phyloP scores from a whole-genome alignment of 345 rosid species.

The Syzygium aqueum region DNA sequence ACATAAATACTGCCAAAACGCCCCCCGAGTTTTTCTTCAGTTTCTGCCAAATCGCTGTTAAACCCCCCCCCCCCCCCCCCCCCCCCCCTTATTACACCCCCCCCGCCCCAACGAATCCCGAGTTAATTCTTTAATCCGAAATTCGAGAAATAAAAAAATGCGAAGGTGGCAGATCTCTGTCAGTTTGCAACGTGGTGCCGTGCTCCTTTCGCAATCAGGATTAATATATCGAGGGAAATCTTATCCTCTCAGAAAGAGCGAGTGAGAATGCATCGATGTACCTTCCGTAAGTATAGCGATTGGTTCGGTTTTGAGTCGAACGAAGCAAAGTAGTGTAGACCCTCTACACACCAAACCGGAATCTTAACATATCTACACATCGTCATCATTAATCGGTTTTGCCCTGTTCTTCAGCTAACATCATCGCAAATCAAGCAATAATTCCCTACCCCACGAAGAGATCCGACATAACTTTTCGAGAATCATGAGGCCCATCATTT shows the following conservation, averaged over 20 bases:
- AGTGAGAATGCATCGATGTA: neutral
- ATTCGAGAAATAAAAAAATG: neutral
- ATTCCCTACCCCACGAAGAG: neutral
- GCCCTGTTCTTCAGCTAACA: fast-evolving
- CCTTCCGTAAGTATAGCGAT: neutral
- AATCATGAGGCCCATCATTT: neutral
- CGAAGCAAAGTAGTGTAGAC: fast-evolving
- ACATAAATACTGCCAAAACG: too few relatives aligned
- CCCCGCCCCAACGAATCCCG: too few relatives aligned
- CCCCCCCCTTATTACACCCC: too few relatives aligned
- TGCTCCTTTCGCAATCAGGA: neutral
- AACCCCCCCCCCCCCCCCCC: too few relatives aligned
- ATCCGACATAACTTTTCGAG: neutral
- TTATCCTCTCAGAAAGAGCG: fast-evolving
- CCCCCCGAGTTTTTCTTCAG: neutral
- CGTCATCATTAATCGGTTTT: too few relatives aligned
- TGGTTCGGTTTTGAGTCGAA: neutral
- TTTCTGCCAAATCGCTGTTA: neutral
- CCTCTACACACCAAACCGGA: fast-evolving
- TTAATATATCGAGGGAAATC: neutral
- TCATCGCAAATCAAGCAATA: neutral
- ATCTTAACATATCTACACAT: too few relatives aligned
- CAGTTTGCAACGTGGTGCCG: neutral
- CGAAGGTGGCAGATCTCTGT: neutral
- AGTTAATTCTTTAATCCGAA: neutral